These are phyloP conservation scores for Polygonum aviculare DNA, from an alignment of 148 eudicot genomes.

Conservation along the genomic window DNA sequence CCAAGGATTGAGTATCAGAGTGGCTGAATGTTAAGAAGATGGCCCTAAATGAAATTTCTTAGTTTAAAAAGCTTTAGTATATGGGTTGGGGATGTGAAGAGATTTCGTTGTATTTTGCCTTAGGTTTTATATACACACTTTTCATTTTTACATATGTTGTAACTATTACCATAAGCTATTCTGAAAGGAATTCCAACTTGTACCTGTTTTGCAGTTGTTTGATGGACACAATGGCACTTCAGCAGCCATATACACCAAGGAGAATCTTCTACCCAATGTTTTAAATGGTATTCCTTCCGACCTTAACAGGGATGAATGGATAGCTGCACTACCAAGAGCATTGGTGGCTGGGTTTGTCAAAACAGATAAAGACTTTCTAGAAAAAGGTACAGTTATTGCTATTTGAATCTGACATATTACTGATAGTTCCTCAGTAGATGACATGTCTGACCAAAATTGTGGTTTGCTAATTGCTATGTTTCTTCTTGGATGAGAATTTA, in stretches of 20 bases:
- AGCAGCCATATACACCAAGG: conserved; percentile 71
- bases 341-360: conserved; percentile 84
- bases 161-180: neutral
- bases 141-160: neutral
- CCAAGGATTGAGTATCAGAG: neutral
- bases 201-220: conserved; percentile 39
- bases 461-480: neutral
- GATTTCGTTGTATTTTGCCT: neutral
- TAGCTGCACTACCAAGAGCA: conserved; percentile 75
- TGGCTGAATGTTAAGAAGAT: neutral
- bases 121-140: neutral
- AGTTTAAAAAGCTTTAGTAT: neutral
- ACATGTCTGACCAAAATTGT: neutral
- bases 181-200: conserved; percentile 1
- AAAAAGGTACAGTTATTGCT: conserved; percentile 34
- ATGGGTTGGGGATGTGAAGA: neutral
- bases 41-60: neutral
- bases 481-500: neutral
- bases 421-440: neutral
- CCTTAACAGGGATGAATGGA: conserved; percentile 79
- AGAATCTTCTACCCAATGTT: conserved; percentile 53
- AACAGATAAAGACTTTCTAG: conserved; percentile 75
- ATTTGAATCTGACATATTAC: neutral
- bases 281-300: conserved; percentile 68
- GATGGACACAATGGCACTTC: conserved; percentile 90